These are phyloP conservation scores for Candida arabinofermentans DNA, from an alignment of 805 yeast species.

Conservation along the genomic window DNA sequence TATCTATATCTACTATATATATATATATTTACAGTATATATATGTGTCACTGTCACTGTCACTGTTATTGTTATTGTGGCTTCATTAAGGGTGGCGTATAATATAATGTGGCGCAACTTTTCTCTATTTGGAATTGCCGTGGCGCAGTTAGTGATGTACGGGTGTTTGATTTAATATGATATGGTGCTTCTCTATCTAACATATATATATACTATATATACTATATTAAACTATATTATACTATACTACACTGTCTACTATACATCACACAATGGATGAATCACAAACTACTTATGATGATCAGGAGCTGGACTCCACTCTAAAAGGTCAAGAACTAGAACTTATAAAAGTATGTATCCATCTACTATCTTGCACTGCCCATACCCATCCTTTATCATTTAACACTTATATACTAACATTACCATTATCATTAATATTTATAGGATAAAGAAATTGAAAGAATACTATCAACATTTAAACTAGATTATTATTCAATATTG, in stretches of 20 bases:
- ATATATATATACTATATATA: neutral
- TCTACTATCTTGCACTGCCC: too few species aligned
- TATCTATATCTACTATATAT: too few species aligned
- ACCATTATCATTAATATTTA: neutral
- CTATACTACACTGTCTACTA: neutral
- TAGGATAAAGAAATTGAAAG: conserved; percentile 54
- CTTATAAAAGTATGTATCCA: conserved; percentile 17
- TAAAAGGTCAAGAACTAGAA: conserved; percentile 19
- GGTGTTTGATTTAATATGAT: too few species aligned
- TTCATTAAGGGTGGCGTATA: too few species aligned
- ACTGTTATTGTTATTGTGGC: too few species aligned
- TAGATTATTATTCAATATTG: conserved; percentile 54
- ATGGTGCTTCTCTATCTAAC: neutral
- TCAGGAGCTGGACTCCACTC: conserved; percentile 11
- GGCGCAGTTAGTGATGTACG: too few species aligned
- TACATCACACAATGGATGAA: neutral
- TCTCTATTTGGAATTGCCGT: too few species aligned
- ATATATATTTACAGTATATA: too few species aligned
- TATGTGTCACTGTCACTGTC: too few species aligned
- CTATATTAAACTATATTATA: too few species aligned
- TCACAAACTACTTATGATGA: conserved; percentile 2
- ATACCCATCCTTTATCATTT: neutral
- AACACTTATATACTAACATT: conserved; percentile 3
- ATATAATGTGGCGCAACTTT: too few species aligned
- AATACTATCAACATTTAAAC: conserved; percentile 41